phyloP scores from a whole-genome alignment of 768 basidiomycete genomes.

The Punctularia strigosozonata region DNA sequence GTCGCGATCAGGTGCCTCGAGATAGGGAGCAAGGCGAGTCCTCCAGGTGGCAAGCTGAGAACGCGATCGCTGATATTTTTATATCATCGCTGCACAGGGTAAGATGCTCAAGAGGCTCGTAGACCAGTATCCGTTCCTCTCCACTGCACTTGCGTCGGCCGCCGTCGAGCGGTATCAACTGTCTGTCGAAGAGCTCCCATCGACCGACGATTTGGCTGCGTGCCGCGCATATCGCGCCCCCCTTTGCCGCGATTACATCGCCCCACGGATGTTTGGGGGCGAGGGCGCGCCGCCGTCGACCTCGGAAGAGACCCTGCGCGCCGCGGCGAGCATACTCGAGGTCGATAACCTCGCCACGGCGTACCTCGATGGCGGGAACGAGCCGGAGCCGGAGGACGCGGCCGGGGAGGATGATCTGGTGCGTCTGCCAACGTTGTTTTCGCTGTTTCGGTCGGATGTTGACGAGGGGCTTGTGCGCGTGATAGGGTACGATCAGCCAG shows the following conservation, averaged over 20 bases:
- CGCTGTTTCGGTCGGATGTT: slow-evolving; percentile 4
- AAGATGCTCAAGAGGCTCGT: slow-evolving; percentile 51
- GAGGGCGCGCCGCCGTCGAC: no score
- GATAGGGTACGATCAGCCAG: slow-evolving; percentile 58
- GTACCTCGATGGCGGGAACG: slow-evolving; percentile 13
- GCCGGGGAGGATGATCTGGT: slow-evolving; percentile 9
- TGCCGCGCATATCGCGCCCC: slow-evolving; percentile 33
- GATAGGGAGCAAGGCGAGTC: slow-evolving; percentile 36
- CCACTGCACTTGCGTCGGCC: slow-evolving; percentile 28
- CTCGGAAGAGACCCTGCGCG: no score
- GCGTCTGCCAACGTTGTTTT: slow-evolving; percentile 5
- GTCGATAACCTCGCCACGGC: no score
- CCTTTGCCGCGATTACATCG: slow-evolving; percentile 48
- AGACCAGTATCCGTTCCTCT: slow-evolving; percentile 33
- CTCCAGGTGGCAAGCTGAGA: no score
- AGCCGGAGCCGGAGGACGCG: slow-evolving; percentile 10
- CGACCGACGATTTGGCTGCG: slow-evolving; percentile 34
- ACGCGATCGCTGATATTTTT: not conserved
- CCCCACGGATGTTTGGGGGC: no score
- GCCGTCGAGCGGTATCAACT: slow-evolving; percentile 41
- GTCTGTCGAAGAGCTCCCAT: slow-evolving; percentile 42
- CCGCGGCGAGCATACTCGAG: no score
- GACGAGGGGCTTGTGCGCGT: slow-evolving; percentile 3
- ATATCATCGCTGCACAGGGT: slow-evolving; percentile 29
- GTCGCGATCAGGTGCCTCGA: slow-evolving; percentile 48